A percentile compares a stretch with the other conserved stretches of the same genome.
phyloP scores from a whole-genome alignment of 2,329 filamentous ascomycete species.

The Aspergillus eucalypticola region DNA sequence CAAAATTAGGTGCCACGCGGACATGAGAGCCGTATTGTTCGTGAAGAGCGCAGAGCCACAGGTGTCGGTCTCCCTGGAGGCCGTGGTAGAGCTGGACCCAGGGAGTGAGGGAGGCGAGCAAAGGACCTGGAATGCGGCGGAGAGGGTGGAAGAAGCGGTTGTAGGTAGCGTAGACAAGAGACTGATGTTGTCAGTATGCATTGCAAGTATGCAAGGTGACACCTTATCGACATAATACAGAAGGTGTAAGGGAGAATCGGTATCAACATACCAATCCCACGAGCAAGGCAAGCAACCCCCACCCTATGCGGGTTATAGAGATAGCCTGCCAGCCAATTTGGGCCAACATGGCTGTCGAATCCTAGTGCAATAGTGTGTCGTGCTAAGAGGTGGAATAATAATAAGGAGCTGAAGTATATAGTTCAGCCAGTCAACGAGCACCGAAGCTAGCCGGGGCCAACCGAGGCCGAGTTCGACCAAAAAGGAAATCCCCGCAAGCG shows the following conservation, averaged over 20 bases:
- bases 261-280: slow-evolving; percentile 6
- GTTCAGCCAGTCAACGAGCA: background rate
- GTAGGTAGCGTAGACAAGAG: slow-evolving; percentile 29
- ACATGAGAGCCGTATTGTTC: slow-evolving; percentile 68
- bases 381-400: background rate
- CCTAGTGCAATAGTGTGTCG: background rate
- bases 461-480: background rate
- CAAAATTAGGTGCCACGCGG: slow-evolving; percentile 74
- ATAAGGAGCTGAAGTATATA: background rate
- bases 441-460: background rate
- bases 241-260: background rate
- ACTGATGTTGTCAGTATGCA: slow-evolving; percentile 2
- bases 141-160: slow-evolving; percentile 41
- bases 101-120: slow-evolving; percentile 34
- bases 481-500: background rate
- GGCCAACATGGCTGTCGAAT: slow-evolving; percentile 1
- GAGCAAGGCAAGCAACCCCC: background rate
- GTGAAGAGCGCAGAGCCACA: slow-evolving; percentile 71
- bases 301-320: background rate
- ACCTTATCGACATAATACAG: background rate
- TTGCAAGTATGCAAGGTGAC: background rate
- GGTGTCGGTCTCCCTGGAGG: slow-evolving; percentile 71
- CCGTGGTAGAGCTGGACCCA: slow-evolving; percentile 71
- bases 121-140: slow-evolving; percentile 32
- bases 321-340: slow-evolving; percentile 10